Conservation (phyloP, 2,329 filamentous ascomycete species). For the Fusarium sp. region DNA sequence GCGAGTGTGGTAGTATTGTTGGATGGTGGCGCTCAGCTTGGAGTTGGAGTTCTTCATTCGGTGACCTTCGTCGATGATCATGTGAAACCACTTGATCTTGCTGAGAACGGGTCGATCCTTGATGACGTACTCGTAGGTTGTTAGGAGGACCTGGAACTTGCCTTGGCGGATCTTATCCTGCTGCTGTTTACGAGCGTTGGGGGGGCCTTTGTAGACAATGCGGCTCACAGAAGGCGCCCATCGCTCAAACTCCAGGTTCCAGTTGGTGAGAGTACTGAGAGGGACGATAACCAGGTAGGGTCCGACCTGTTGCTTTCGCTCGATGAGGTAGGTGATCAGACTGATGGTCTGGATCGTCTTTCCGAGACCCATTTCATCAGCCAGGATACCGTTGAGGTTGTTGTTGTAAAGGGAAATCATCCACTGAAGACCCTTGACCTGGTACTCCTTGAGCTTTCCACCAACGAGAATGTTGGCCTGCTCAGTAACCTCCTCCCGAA, state of each 20-base stretch:
- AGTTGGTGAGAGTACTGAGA: constrained; percentile 96
- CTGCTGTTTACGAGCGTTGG: constrained; percentile 86
- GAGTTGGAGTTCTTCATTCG: constrained; percentile 99
- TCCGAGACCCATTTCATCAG: constrained; percentile 99
- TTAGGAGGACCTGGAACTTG: constrained; percentile 94
- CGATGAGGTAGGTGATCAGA: constrained; percentile 96
- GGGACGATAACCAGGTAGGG: constrained; percentile 98
- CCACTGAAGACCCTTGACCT: constrained; percentile 98
- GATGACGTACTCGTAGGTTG: constrained; percentile 99
- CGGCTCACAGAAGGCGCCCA: constrained; percentile 91
- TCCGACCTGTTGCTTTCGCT: constrained; percentile 90
- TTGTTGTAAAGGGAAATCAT: constrained; percentile 99
- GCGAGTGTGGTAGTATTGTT: constrained; percentile 92
- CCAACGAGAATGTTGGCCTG: constrained; percentile 91
- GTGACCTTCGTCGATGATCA: constrained; percentile 99
- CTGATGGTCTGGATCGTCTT: constrained; percentile 99
- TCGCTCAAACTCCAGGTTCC: constrained; percentile 98
- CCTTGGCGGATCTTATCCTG: constrained; percentile 95
- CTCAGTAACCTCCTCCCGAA: constrained; percentile 89
- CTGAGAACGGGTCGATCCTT: constrained; percentile 95
- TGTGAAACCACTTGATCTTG: constrained; percentile 99
- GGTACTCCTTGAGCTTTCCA: constrained; percentile 95
- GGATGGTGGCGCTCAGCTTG: constrained; percentile 94
- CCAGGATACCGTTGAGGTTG: constrained; percentile 98
- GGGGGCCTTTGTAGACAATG: constrained; percentile 97